Evolutionary conservation across 2,329 filamentous ascomycete genomes (phyloP).

Genomic region (Neocucurbitaria cava): DNA sequence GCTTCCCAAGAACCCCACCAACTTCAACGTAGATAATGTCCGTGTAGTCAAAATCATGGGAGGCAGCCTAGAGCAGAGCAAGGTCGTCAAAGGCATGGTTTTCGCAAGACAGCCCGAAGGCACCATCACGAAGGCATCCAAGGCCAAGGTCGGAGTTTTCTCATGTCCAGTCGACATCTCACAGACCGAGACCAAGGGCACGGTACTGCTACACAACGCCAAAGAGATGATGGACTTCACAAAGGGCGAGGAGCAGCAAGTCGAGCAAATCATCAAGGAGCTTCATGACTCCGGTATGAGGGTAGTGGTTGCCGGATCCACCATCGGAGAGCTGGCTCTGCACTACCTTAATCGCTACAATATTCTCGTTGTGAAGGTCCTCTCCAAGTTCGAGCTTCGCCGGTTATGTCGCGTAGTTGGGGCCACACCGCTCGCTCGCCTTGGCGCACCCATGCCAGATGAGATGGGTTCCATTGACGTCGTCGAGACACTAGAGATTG

Average conservation of each 20-base stretch:
- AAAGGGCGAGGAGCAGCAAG: conserved; percentile 91
- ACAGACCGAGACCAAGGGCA: conserved; percentile 99
- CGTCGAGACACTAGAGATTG: conserved; percentile 97
- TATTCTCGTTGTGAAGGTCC: conserved; percentile 94
- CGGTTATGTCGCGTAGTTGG: conserved; percentile 95
- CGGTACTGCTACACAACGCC: conserved; percentile 93
- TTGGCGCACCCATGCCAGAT: conserved; percentile 99
- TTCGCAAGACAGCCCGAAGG: conserved; percentile 96
- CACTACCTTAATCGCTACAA: conserved; percentile 98
- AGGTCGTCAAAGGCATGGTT: conserved; percentile 97
- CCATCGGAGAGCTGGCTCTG: conserved; percentile 93
- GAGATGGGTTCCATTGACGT: conserved; percentile 96
- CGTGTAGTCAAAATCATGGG: conserved; percentile 99
- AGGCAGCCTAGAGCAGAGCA: conserved; percentile 90
- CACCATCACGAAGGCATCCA: conserved; percentile 82
- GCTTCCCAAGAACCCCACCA: conserved; percentile 90
- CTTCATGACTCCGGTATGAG: conserved; percentile 91
- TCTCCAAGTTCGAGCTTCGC: conserved; percentile 97
- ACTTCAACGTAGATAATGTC: conserved; percentile 99
- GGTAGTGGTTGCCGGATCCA: conserved; percentile 89
- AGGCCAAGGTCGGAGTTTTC: conserved; percentile 96
- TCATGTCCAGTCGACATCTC: conserved; percentile 94
- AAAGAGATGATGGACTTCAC: conserved; percentile 99
- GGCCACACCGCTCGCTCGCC: conserved; percentile 91
- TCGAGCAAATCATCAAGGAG: conserved; percentile 92